Base-by-base conservation (phyloP, 768 basidiomycete genomes). In the Hysterangium stoloniferum region DNA sequence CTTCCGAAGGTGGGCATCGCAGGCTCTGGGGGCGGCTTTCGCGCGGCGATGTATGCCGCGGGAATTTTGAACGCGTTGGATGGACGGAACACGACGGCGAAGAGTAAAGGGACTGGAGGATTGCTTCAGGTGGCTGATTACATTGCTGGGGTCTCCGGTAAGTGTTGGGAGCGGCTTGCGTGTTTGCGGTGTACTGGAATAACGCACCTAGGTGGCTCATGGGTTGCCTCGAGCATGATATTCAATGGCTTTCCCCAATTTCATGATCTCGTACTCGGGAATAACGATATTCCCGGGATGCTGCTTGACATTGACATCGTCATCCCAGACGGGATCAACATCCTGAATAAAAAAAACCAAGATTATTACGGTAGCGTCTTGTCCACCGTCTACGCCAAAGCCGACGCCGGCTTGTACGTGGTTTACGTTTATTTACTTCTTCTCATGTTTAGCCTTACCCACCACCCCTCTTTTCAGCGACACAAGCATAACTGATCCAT, bases 81-180 rank as follows among this genome's bases (percentile, higher is more conserved):
- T 65, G 74, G 75, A 22, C 68, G 82, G 33, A 85, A 86, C 51
- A 61, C 63, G 1, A 73, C 79, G 13, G 70, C 81, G 24, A 79
- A 78, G 57, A 62, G 67, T 1, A 69, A 67, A 2, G 82, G 82
- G 5, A 80, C 82, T 0, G 84, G 84, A 2, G 84, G 83, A 2
- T 68, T 87, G 12, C 64, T 84, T 42, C 85, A 86, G 60, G 79
- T 82, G n/a, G 65, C 79, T 4, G 80, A 78, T 2, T 89, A 88
- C 66, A 67, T 84, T 35, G 64, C 79, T 8, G 84, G 78, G 1
- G 69, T 87, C 7, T 84, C 82, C 53, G 82, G 81, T 81, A 52
- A 41, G 68, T 60, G 27, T 32, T 45, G 45, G 6, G 11, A 13
- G 0, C 17, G 11, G n/a, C 19, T 0, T 6, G 22, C 19, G 45